phyloP scores from a whole-genome alignment of 768 basidiomycete species.

The Leucocoprinus leucothites region DNA sequence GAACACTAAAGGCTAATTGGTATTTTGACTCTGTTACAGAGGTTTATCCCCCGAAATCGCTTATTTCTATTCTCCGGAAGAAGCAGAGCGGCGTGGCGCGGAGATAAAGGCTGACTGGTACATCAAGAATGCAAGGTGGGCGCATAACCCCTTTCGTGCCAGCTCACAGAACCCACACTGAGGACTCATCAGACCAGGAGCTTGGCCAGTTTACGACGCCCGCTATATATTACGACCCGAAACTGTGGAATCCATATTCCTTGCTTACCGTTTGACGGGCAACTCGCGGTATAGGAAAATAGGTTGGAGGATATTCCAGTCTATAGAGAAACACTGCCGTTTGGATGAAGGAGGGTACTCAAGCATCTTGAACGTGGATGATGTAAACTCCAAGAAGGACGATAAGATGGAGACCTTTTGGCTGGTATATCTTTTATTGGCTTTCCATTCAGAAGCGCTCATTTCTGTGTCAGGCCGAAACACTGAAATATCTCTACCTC shows the following conservation, averaged over 20 bases:
- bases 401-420: slow-evolving; percentile 98
- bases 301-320: slow-evolving; percentile 89
- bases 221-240: slow-evolving; percentile 95
- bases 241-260: slow-evolving; percentile 90
- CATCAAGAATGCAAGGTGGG: slow-evolving; percentile 73
- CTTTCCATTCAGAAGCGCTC: not conserved
- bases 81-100: slow-evolving; percentile 41
- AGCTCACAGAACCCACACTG: not conserved
- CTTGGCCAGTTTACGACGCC: slow-evolving; percentile 66
- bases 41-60: slow-evolving; percentile 88
- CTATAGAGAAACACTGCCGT: slow-evolving; percentile 83
- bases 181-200: slow-evolving; percentile 20
- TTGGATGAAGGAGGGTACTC: slow-evolving; percentile 83
- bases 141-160: not conserved
- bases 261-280: slow-evolving; percentile 87
- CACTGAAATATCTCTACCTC: slow-evolving; percentile 88
- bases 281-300: slow-evolving; percentile 75
- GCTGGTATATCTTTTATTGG: slow-evolving; percentile 50
- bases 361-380: slow-evolving; percentile 81
- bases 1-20: slow-evolving; percentile 19
- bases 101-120: slow-evolving; percentile 73
- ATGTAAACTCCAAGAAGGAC: slow-evolving; percentile 58
- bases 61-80: slow-evolving; percentile 66
- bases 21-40: slow-evolving; percentile 32
- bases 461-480: slow-evolving; percentile 64